Evolutionary conservation across 2,329 filamentous ascomycete genomes (phyloP).

Genomic region (Paraphaeosphaeria minitans): DNA sequence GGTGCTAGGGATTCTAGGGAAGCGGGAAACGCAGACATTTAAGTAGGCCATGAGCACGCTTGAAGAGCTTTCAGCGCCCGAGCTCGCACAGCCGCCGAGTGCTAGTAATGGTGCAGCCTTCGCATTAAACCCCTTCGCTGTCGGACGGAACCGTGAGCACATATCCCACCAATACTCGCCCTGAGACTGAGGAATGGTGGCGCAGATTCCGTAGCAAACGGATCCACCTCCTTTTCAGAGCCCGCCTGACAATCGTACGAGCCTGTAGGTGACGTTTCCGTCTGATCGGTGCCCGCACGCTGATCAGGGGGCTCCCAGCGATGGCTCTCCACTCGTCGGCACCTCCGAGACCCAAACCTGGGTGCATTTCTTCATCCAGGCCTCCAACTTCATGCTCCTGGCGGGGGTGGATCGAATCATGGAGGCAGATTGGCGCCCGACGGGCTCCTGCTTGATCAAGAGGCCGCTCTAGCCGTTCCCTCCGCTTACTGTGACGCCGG

Average conservation of each 20-base stretch:
- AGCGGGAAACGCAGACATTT: slow-evolving; percentile 15
- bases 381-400: slow-evolving; percentile 11
- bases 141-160: slow-evolving; percentile 4
- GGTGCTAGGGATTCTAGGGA: slow-evolving; percentile 7
- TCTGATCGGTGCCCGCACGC: slow-evolving; percentile 9
- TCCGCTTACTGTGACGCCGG: slow-evolving; percentile 11
- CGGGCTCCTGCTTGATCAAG: slow-evolving; percentile 13
- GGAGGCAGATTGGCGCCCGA: slow-evolving; percentile 17
- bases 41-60: slow-evolving; percentile 15
- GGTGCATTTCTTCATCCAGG: slow-evolving; percentile 10
- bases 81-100: slow-evolving; percentile 8
- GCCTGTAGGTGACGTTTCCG: slow-evolving; percentile 7
- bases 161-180: slow-evolving; percentile 17
- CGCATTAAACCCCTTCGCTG: slow-evolving; percentile 17
- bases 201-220: slow-evolving; percentile 5
- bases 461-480: slow-evolving; percentile 12
- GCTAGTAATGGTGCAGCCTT: slow-evolving; percentile 14
- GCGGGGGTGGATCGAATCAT: slow-evolving; percentile 4
- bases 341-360: slow-evolving; percentile 16
- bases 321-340: slow-evolving; percentile 12
- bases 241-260: slow-evolving; percentile 4
- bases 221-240: slow-evolving; percentile 13
- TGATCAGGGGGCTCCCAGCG: slow-evolving; percentile 6
- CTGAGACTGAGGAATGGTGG: slow-evolving; percentile 12
- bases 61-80: slow-evolving; percentile 8